These are phyloP conservation scores for Aspergillus flavus DNA, from an alignment of 2,329 filamentous ascomycete species.

Conservation along the genomic window DNA sequence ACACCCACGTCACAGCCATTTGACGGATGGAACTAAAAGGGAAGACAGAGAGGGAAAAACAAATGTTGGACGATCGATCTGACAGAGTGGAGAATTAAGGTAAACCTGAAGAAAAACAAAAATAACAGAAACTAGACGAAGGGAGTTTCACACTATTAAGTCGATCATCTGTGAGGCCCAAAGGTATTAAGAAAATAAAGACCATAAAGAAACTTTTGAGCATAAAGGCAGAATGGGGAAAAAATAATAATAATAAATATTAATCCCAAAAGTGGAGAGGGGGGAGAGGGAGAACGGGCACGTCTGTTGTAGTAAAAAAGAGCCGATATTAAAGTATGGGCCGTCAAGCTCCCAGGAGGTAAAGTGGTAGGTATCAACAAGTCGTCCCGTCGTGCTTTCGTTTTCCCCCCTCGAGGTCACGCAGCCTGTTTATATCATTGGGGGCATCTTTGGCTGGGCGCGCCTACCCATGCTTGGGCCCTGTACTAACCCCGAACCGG, in stretches of 20 bases:
- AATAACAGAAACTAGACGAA: conserved; percentile 1
- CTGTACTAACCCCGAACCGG: conserved; percentile 32
- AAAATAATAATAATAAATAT: background rate
- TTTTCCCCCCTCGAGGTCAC: conserved; percentile 42
- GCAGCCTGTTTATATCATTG: conserved; percentile 52
- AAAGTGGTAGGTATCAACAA: conserved; percentile 17
- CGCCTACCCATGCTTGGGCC: conserved; percentile 45
- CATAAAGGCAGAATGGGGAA: background rate
- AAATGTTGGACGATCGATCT: conserved; percentile 15
- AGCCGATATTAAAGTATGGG: conserved; percentile 2
- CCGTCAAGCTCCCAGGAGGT: background rate
- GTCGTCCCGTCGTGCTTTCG: conserved; percentile 15
- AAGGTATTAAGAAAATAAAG: background rate
- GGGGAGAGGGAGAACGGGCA: background rate
- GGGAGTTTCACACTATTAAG: conserved; percentile 4
- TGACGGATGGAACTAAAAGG: conserved; percentile 6
- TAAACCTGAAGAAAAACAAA: conserved; percentile 22
- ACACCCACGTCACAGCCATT: conserved; percentile 27
- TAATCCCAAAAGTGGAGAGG: background rate
- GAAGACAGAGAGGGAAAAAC: conserved; percentile 7
- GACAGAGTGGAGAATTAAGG: conserved; percentile 12
- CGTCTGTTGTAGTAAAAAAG: background rate
- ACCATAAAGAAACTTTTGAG: background rate
- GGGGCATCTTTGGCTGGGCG: conserved; percentile 41
- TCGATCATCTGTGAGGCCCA: background rate